These are phyloP conservation scores for Coemansia reversa DNA, from an alignment of 192 early-diverging fungal species.

Conservation along the genomic window DNA sequence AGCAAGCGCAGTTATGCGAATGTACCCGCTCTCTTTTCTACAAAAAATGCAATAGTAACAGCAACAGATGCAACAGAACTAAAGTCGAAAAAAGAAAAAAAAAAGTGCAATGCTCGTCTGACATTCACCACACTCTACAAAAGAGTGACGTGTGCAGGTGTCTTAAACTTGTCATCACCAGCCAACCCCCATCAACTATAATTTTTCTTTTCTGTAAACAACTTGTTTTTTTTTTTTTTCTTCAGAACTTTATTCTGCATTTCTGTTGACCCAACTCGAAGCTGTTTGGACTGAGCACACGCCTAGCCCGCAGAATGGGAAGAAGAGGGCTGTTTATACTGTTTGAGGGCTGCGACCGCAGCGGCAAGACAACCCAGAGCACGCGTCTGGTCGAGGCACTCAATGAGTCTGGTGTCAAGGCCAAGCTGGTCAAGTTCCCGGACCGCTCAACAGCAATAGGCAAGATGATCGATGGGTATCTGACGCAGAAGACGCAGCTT, in stretches of 20 bases:
- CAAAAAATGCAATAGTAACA: conserved; percentile 1
- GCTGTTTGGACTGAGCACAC: conserved; percentile 7
- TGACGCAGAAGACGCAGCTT: conserved; percentile 66
- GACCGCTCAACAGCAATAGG: conserved; percentile 94
- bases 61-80: conserved; percentile 2
- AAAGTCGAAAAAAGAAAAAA: conserved; percentile 2
- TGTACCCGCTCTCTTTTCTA: background rate
- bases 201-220: background rate
- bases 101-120: background rate
- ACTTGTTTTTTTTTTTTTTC: conserved; percentile 1
- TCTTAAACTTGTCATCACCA: background rate
- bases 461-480: conserved; percentile 82
- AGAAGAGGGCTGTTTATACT: conserved; percentile 83
- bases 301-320: conserved; percentile 29
- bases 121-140: background rate
- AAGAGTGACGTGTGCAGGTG: background rate
- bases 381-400: conserved; percentile 64
- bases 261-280: background rate
- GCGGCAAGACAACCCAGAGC: conserved; percentile 91
- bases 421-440: conserved; percentile 80
- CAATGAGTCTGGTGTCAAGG: conserved; percentile 38
- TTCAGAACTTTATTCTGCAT: background rate
- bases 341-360: conserved; percentile 91
- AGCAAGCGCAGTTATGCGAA: background rate
- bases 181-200: background rate